phyloP scores from a whole-genome alignment of 2,329 filamentous ascomycete genomes.

The Diaporthe australafricana region DNA sequence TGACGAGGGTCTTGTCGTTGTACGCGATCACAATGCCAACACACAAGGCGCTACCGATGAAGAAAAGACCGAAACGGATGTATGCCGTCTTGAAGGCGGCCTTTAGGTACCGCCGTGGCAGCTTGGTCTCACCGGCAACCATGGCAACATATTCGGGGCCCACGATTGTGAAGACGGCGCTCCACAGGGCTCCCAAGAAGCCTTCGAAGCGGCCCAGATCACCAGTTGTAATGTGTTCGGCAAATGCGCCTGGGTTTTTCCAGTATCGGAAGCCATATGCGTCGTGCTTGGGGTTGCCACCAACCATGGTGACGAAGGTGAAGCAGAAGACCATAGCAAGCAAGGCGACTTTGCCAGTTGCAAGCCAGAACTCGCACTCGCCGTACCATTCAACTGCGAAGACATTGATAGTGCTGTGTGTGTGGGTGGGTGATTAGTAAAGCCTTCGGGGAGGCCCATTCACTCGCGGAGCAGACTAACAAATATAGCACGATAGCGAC shows the following conservation, averaged over 20 bases:
- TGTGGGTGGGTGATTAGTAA: background rate
- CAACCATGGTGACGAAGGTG: conserved; percentile 83
- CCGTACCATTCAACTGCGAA: conserved; percentile 76
- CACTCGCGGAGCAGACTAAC: conserved; percentile 52
- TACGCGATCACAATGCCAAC: conserved; percentile 77
- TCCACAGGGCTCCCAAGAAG: conserved; percentile 75
- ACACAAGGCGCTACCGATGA: conserved; percentile 74
- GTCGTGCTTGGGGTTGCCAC: conserved; percentile 78
- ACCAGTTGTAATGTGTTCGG: conserved; percentile 69
- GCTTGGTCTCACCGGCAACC: conserved; percentile 77
- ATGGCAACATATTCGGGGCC: conserved; percentile 76
- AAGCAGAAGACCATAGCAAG: conserved; percentile 76
- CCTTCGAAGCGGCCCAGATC: conserved; percentile 76
- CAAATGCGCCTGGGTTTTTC: conserved; percentile 71
- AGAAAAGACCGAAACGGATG: conserved; percentile 78
- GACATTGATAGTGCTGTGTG: conserved; percentile 62
- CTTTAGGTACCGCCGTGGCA: conserved; percentile 73
- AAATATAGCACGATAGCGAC: conserved; percentile 67
- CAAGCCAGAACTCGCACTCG: conserved; percentile 78
- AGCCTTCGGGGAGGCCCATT: background rate
- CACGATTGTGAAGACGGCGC: conserved; percentile 71
- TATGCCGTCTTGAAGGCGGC: conserved; percentile 80
- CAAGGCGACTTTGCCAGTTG: conserved; percentile 72
- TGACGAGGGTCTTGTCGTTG: conserved; percentile 66
- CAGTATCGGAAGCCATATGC: conserved; percentile 79